Evolutionary conservation across 2,329 filamentous ascomycete genomes (phyloP), one percentile per base, ranked within the genome.

Genomic region (Ascochyta koolunga): DNA sequence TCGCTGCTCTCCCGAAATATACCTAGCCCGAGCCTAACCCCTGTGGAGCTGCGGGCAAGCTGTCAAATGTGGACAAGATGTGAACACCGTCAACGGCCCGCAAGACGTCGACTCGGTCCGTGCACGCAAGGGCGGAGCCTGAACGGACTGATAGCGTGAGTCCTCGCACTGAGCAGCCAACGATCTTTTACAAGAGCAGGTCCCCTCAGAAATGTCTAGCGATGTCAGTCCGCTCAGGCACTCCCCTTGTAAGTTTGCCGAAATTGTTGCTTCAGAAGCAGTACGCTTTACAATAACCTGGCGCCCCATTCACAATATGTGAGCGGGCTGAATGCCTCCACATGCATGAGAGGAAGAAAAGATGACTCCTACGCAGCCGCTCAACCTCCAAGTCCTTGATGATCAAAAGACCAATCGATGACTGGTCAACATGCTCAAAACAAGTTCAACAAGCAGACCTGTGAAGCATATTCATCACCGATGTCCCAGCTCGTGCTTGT

Each of bases 401-500:
- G 9, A 15, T 5, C 16, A 11, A 7, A 44, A 11, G 5, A 15
- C 11, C 27, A 5, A 11, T 5, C 11, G 27, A 29, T 15, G 27
- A 29, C 27, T 29, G 27, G 27, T 15, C 27, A 29, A 13, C 27
- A 18, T 47, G 18, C 15, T 13, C 25, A 10, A 24, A 43, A 1
- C 8, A 31, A 29, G 27, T 15, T 5, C 21, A 51, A n/a, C n/a
- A 33, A 3, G 42, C 31, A 29, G 15, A 15, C 19, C 13, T 31
- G 9, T 25, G 36, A 15, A 45, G 24, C 22, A 32, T 16, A 10
- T 15, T 27, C 21, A 48, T 15, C 10, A n/a, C 18, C 21, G 21
- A 9, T 24, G 39, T 42, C 24, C 39, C 33, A 52, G 52, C 32
- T 24, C 19, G 32, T 32, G 22, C 47, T 40, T 45, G 19, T 44